Base-by-base conservation (phyloP, 768 basidiomycete genomes). In the Imleria badia region DNA sequence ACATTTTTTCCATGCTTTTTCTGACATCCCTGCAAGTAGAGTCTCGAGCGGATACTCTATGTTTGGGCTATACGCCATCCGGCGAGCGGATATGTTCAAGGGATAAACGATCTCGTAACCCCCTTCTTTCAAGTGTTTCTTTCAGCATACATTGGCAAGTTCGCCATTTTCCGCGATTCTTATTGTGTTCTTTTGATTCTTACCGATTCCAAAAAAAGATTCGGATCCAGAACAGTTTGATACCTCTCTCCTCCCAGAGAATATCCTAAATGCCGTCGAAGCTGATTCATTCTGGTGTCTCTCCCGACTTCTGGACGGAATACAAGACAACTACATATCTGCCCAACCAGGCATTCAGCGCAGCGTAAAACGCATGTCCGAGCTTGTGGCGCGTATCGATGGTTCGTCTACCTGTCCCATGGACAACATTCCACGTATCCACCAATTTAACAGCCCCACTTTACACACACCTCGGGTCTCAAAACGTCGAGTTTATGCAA, bases 51-150 rank as follows among this genome's bases (percentile, higher is more conserved):
- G 47, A 94, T 99, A 55, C 75, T 99, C 31, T 99, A 98, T 63
- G 95, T 99, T 17, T 98, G 97, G 96, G 97, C 97, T 13, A 97
- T 98, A 66, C 84, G 97, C 60, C 97, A 98, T 76, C 97, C 97
- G 1, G 96, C 97, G 5, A 94, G 91, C 56, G 97, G 97, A 11
- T 98, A 99, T 72, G 97, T 99, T 6, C 97, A 99, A 72, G 97
- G 97, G 23, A 99, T 99, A 72, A 98, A 99, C 71, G 97, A 99
- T 70, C 86, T 99, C 34, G 97, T 87, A 2, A 96, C 93, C 5
- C 97, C 97, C 0, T 99, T 99, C 75, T 98, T 96, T 66, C 91
- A 98, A 73, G 92, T 98, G 6, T 99, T 98, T 69, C 78, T 99
- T 29, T 92, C 91, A 31, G 87, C 90, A 51, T 99, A 98, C 69